These are phyloP conservation scores for Pseudonitzschia multistriata DNA, from an alignment of 108 stramenopile genomes.

Conservation along the genomic window DNA sequence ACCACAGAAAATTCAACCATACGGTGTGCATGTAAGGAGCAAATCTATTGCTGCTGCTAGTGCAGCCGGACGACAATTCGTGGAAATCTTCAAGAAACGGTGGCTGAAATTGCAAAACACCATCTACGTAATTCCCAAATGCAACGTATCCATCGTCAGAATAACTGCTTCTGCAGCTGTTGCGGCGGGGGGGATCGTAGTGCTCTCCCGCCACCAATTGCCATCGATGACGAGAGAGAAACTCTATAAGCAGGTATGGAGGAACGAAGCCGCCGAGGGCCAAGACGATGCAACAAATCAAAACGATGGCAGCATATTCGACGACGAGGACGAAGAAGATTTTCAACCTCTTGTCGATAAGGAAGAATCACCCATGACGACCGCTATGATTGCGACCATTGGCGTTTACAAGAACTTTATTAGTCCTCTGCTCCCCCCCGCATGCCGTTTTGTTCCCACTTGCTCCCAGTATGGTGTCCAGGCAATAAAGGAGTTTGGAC, in stretches of 20 bases:
- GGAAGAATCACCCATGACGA: slow-evolving; percentile 25
- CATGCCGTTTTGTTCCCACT: slow-evolving; percentile 87
- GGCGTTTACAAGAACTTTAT: slow-evolving; percentile 84
- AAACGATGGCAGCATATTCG: neutral
- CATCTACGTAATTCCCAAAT: neutral
- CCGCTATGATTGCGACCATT: slow-evolving; percentile 69
- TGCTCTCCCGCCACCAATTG: neutral
- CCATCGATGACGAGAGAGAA: neutral
- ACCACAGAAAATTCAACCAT: neutral
- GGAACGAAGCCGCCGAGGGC: neutral
- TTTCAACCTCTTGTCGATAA: neutral
- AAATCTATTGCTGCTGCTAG: slow-evolving; percentile 1
- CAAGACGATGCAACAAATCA: neutral
- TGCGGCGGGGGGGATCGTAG: slow-evolving; percentile 1
- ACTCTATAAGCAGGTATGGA: neutral
- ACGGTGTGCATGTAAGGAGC: neutral
- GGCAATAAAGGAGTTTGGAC: slow-evolving; percentile 81
- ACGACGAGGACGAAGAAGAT: slow-evolving; percentile 6
- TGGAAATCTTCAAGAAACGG: neutral
- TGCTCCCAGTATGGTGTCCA: slow-evolving; percentile 85
- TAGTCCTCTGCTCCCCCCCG: slow-evolving; percentile 80
- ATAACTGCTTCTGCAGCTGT: neutral
- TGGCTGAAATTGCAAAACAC: neutral
- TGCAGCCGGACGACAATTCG: neutral
- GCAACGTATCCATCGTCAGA: neutral